These are phyloP conservation scores for Colletotrichum tofieldiae DNA, from an alignment of 2,329 filamentous ascomycete species.

Conservation along the genomic window DNA sequence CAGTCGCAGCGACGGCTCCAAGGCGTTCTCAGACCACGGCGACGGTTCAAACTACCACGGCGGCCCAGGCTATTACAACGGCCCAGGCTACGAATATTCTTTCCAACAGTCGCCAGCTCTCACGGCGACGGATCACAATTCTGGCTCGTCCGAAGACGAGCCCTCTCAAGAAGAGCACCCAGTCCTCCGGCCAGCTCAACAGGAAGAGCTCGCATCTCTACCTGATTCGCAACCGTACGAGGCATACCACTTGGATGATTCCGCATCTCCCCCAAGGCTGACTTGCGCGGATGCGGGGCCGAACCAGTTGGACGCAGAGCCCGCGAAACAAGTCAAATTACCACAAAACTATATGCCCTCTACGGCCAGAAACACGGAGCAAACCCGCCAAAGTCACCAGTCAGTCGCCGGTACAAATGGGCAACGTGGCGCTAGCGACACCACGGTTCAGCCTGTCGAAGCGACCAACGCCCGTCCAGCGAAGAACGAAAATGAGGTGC, in stretches of 20 bases:
- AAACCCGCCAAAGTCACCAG: slow-evolving; percentile 53
- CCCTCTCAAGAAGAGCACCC: slow-evolving; percentile 1
- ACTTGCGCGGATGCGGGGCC: background rate
- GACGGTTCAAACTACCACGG: slow-evolving; percentile 3
- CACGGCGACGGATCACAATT: background rate
- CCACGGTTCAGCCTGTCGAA: slow-evolving; percentile 46
- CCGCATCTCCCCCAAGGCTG: slow-evolving; percentile 25
- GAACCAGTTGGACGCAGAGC: background rate
- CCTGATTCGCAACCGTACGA: background rate
- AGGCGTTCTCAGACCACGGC: slow-evolving; percentile 18
- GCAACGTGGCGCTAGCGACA: slow-evolving; percentile 47
- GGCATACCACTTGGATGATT: background rate
- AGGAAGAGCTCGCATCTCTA: background rate
- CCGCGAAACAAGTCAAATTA: background rate
- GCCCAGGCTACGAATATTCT: background rate
- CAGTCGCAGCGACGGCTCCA: slow-evolving; percentile 40
- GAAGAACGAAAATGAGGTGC: background rate
- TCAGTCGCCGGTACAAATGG: slow-evolving; percentile 36
- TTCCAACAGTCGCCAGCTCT: background rate
- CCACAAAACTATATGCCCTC: slow-evolving; percentile 34
- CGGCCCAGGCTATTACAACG: background rate
- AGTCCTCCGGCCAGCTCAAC: background rate
- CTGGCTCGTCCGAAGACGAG: slow-evolving; percentile 3
- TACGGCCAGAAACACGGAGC: slow-evolving; percentile 34
- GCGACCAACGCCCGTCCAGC: background rate